These are phyloP conservation scores for Fagus crenata DNA, from an alignment of 306 rosid genomes.

Conservation along the genomic window DNA sequence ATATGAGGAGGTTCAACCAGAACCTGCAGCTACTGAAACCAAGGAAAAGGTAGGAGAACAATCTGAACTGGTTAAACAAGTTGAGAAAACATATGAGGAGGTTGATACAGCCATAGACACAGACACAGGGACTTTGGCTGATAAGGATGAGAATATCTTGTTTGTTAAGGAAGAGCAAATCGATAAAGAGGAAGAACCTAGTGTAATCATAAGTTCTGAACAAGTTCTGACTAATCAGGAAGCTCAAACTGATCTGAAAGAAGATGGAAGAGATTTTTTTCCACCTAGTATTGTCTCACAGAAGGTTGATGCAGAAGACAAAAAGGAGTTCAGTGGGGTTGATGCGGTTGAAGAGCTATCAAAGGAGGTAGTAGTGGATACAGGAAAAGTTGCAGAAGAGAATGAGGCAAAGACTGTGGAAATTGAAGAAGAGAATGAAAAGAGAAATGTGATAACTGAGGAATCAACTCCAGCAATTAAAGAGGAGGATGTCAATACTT, in stretches of 20 bases:
- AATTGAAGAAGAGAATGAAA: conserved; percentile 20
- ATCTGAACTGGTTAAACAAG: conserved; percentile 31
- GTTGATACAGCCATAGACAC: conserved; percentile 17
- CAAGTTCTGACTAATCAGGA: conserved; percentile 27
- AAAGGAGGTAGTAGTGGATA: conserved; percentile 41
- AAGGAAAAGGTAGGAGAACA: conserved; percentile 29
- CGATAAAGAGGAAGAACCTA: conserved; percentile 30
- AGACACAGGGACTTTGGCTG: conserved; percentile 31
- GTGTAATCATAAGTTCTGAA: neutral
- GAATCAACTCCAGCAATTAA: conserved; percentile 16
- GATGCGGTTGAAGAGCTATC: conserved; percentile 30
- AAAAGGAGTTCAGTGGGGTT: conserved; percentile 36
- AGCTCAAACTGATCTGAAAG: conserved; percentile 25
- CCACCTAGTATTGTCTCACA: conserved; percentile 25
- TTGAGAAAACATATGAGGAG: conserved; percentile 27
- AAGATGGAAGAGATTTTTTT: conserved; percentile 25
- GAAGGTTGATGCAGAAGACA: conserved; percentile 37
- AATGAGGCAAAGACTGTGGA: conserved; percentile 32
- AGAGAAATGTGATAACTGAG: conserved; percentile 12
- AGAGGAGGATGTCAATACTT: conserved; percentile 14
- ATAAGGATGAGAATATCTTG: conserved; percentile 17
- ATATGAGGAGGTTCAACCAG: conserved; percentile 26
- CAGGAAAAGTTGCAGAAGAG: conserved; percentile 38
- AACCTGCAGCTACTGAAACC: conserved; percentile 17
- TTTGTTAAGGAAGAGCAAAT: conserved; percentile 27